A percentile compares a stretch with the other conserved stretches of the same genome.
Conservation (phyloP, 345 rosid genomes). For the Garcia nutans region DNA sequence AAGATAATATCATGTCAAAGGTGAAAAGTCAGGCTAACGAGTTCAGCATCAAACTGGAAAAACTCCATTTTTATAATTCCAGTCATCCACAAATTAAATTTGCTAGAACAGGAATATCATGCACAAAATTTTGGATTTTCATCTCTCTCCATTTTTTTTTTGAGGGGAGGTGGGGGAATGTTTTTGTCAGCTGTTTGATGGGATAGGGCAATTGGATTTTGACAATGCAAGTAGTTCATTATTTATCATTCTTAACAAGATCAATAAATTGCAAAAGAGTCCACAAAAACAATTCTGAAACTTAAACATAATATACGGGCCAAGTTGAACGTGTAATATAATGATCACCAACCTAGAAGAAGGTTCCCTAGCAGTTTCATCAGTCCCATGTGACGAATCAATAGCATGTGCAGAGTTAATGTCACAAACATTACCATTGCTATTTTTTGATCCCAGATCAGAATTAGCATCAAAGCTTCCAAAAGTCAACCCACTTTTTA, state of each 20-base stretch:
- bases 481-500: constrained; percentile 73
- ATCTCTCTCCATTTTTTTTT: too few species aligned
- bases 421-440: constrained; percentile 32
- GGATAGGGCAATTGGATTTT: neutral
- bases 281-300: neutral
- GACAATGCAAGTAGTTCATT: too few species aligned
- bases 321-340: neutral
- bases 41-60: neutral
- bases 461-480: constrained; percentile 72
- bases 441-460: constrained; percentile 32
- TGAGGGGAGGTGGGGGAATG: too few species aligned
- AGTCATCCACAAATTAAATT: neutral
- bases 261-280: neutral
- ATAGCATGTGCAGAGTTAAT: constrained; percentile 30
- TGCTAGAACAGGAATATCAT: neutral
- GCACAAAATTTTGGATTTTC: too few species aligned
- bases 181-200: neutral
- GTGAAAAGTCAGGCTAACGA: neutral
- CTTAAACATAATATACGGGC: neutral
- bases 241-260: neutral
- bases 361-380: constrained; percentile 41
- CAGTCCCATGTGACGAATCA: constrained; percentile 42
- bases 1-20: neutral
- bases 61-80: neutral
- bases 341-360: constrained; percentile 60